Evolutionary conservation across 441 rosid genomes (phyloP).

Genomic region (Sinapis alba): DNA sequence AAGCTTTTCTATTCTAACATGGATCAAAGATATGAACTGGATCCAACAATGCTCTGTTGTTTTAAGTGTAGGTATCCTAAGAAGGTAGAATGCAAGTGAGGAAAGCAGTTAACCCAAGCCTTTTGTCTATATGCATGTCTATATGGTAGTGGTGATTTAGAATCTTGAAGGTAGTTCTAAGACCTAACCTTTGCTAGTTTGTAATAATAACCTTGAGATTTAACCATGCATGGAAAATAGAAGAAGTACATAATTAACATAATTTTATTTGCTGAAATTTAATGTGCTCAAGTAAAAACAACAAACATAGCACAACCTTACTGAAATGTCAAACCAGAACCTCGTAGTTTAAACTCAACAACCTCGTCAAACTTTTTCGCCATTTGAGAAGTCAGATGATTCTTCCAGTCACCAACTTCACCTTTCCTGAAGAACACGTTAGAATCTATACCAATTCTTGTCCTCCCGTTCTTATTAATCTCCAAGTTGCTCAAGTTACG

Average conservation of each 20-base stretch:
- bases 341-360: slow-evolving; percentile 36
- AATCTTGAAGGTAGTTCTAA: too few relatives aligned
- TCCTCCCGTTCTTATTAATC: slow-evolving; percentile 48
- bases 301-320: background rate
- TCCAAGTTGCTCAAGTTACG: slow-evolving; percentile 50
- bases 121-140: too few relatives aligned
- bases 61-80: background rate
- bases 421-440: slow-evolving; percentile 50
- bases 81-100: too few relatives aligned
- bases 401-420: slow-evolving; percentile 55
- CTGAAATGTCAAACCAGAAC: slow-evolving; percentile 36
- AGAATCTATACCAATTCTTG: slow-evolving; percentile 36
- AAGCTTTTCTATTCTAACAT: background rate
- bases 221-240: too few relatives aligned
- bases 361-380: slow-evolving; percentile 45
- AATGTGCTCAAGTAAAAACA: too few relatives aligned
- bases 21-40: background rate
- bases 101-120: too few relatives aligned
- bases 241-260: too few relatives aligned
- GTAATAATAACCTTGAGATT: background rate
- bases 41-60: background rate
- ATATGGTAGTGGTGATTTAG: too few relatives aligned
- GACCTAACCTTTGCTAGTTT: background rate
- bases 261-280: too few relatives aligned
- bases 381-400: slow-evolving; percentile 49